These are phyloP conservation scores for Gracilaria domingensis DNA, from an alignment of 23 red algal species.

Conservation along the genomic window DNA sequence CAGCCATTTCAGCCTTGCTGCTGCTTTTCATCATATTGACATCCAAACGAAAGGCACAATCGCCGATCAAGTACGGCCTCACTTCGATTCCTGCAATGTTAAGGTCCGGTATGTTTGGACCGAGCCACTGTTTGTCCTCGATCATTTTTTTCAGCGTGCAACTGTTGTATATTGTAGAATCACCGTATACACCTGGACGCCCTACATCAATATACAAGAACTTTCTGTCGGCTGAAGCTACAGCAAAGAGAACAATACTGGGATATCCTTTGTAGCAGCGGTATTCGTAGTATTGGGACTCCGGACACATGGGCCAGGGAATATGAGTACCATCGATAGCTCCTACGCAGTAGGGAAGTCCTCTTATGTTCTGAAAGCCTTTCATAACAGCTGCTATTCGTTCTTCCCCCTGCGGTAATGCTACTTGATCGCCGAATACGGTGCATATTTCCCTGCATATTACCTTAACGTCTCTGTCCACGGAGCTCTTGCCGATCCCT, in stretches of 20 bases:
- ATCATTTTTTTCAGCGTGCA: no score
- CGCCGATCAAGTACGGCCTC: no score
- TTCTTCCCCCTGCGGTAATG: background rate
- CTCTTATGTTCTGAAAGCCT: no score
- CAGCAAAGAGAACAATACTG: background rate
- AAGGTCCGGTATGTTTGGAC: no score
- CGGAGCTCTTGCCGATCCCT: no score
- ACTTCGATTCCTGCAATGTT: no score
- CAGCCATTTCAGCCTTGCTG: background rate
- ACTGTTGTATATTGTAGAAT: no score
- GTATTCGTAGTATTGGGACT: no score
- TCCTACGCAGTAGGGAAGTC: constrained; percentile 18
- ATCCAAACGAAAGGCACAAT: constrained; percentile 20
- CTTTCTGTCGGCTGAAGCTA: background rate
- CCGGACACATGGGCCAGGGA: background rate
- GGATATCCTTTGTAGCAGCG: constrained; percentile 1
- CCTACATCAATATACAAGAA: no score
- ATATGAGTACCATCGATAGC: constrained; percentile 35
- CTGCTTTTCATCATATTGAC: constrained; percentile 44
- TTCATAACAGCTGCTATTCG: constrained; percentile 8
- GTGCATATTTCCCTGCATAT: background rate
- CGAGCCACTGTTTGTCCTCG: no score
- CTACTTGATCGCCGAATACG: background rate
- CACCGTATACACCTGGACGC: no score
- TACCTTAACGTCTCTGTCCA: constrained; percentile 12